phyloP scores from a whole-genome alignment of 352 stramenopile genomes.

The Phytophthora uliginosa region DNA sequence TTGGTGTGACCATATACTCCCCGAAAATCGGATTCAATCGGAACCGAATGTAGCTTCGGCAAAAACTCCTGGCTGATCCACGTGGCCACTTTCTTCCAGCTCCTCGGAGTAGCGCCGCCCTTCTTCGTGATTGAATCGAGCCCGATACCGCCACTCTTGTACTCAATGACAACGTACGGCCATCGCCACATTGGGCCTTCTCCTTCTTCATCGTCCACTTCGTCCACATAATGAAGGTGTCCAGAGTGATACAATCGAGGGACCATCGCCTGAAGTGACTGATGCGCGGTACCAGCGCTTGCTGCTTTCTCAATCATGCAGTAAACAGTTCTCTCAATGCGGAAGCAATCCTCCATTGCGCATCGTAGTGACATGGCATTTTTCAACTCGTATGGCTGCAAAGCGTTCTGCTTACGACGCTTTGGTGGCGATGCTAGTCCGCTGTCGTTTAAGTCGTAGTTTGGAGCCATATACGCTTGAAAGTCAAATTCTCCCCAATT shows the following conservation, averaged over 20 bases:
- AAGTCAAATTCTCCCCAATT: conserved; percentile 87
- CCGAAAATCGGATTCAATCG: conserved; percentile 48
- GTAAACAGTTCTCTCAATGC: conserved; percentile 71
- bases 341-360: conserved; percentile 84
- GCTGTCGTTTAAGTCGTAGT: conserved; percentile 43
- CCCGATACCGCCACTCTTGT: conserved; percentile 57
- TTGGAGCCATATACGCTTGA: conserved; percentile 66
- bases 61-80: conserved; percentile 79
- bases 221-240: conserved; percentile 66
- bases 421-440: conserved; percentile 37
- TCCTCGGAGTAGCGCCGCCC: conserved; percentile 54
- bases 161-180: conserved; percentile 86
- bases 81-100: conserved; percentile 59
- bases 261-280: conserved; percentile 46
- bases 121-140: conserved; percentile 65
- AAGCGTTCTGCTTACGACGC: conserved; percentile 48
- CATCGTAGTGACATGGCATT: conserved; percentile 64
- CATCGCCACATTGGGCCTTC: conserved; percentile 84
- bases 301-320: conserved; percentile 52
- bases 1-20: conserved; percentile 79
- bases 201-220: conserved; percentile 76
- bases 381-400: conserved; percentile 67
- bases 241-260: conserved; percentile 60
- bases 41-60: conserved; percentile 66
- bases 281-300: background rate